Base-by-base conservation (phyloP, 2,329 filamentous ascomycete genomes). In the Chrysoporthe austroafricana region DNA sequence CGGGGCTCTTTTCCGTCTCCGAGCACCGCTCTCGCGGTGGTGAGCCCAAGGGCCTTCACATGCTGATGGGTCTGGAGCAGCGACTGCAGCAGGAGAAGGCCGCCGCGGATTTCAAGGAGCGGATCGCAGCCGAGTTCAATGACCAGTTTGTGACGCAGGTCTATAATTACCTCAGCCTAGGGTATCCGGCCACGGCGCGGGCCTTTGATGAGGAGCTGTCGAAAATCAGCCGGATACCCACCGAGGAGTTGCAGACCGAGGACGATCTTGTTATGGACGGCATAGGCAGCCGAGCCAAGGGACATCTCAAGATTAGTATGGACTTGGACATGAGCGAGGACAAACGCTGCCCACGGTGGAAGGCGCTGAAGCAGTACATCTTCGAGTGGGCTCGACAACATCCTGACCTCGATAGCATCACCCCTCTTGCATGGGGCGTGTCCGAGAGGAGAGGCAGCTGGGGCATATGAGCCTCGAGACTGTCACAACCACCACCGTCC, bases 121-220 rank as follows among this genome's bases (percentile, higher is more conserved):
- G 84, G 73, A 86, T 89, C 69, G 76, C 80, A 4, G 78, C 79
- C 63, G 94, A 97, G 77, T 97, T 96, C 74, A 84, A 90, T 69
- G 93, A 97, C 76, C 84, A 84, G 3, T 97, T 97, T 76, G 88
- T 97, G 66, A 97, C 94, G 0, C 95, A 98, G 78, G 94, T 98
- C 8, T 98, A 96, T 84, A 97, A 98, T 78, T 98, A 98, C 78
- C 85, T 98, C 18, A 97, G 93, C 0, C 85, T 98, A 5, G 95
- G 95, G 5, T 97, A 97, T 77, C 94, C 95, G 3, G 90, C 92
- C 44, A 88, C 94, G 74, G 95, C 94, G 13, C 88, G 91, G 32
- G 86, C 88, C 48, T 98, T 92, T 75, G 95, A 98, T 75, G 86
- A 90, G 13, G 95, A 98, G 81, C 83, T 98, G 26, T 88, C 90